Base-by-base conservation (phyloP, 2,329 filamentous ascomycete genomes). In the Monascus ruber region DNA sequence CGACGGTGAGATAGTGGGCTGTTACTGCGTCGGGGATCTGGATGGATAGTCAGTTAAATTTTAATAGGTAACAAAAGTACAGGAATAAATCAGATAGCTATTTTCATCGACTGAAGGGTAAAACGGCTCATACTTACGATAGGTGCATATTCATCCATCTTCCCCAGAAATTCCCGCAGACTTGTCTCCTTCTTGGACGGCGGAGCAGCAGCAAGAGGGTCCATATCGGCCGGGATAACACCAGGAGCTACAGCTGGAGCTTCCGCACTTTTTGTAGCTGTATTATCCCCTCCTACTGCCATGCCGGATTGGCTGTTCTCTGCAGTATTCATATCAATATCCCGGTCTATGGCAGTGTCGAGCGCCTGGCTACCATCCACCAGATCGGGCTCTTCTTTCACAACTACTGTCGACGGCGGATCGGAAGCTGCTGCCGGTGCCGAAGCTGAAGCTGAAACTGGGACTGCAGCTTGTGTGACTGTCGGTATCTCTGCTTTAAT, bases 91-190 rank as follows among this genome's bases (percentile, higher is more conserved):
- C 36, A 24, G 31, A 34, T 31, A 17, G 17, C 17, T 17, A 17
- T 17, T 17, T 17, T 40, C 34, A 46, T 38, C 26, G 34, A 37
- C 39, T 26, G 8, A 42, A n/a, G 31, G 33, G 35, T 17, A 17
- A 17, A 17, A 17, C 17, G 17, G 17, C 17, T 3, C 17, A 17
- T 17, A 68, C 83, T 48, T 74, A 95, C 88, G 55, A 98, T 94
- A 7, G 91, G 91, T 44, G 91, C 87, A 65, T 91, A 96, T 55
- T 98, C 91, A 59, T 98, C 91, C 82, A 98, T 96, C 72, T 94
- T 95, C 47, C 76, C 76, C 11, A 98, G 65, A 58, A 98, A 95
- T 64, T 96, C 89, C 56, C 88, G 83, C 48, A 98, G 68, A 31
- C 84, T 94, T 17, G 83, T 81, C 65, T 98, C 91, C 66, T 96